Base-by-base conservation (phyloP, 176 grass and related monocot species). In the Elymus sibiricus region DNA sequence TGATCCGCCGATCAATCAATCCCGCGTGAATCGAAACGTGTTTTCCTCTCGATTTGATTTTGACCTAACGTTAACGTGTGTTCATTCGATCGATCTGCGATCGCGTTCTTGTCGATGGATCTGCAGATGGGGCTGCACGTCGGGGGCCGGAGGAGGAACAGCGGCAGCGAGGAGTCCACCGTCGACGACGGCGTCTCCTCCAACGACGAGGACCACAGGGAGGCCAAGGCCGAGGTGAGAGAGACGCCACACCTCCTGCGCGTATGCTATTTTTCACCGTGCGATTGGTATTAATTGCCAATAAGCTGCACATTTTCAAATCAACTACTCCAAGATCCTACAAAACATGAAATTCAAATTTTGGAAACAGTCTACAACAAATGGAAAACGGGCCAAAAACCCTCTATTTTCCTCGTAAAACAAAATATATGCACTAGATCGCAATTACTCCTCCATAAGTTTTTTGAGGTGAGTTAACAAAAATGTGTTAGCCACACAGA, bases 141-240 rank as follows among this genome's bases (percentile, higher is more conserved):
- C 46, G 85, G 84, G 27, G 69, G 84, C 7, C 64, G 87, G 22
- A 79, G 80, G 14, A 86, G 78, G n/a, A 95, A 95, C 85, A 93
- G 89, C 44, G 80, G 83, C 46, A 98, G 93, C 85, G 87, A 98
- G 61, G 91, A 92, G 74, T 95, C 95, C 65, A 90, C 49, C 31
- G 89, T 95, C 37, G 89, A 93, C 80, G 93, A 95, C 15, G 89
- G 76, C 80, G 75, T 47, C 17, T 74, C 27, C 56, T 87, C 89
- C 74, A 74, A 88, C 79, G 70, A 86, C 24, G 92, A 88, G 0
- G 84, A 82, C 64, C 55, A 78, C 84, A 76, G 59, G 47, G 85
- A 90, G 25, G 84, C 60, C 75, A 86, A 84, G 79, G 87, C 64
- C 64, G 86, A 95, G 95, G 93, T 94, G 35, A 66, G 8, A 39